A percentile compares a stretch with the other conserved stretches of the same genome.
Evolutionary conservation across 129 eudicot genomes (phyloP).

Genomic region (Escallonia rubra): DNA sequence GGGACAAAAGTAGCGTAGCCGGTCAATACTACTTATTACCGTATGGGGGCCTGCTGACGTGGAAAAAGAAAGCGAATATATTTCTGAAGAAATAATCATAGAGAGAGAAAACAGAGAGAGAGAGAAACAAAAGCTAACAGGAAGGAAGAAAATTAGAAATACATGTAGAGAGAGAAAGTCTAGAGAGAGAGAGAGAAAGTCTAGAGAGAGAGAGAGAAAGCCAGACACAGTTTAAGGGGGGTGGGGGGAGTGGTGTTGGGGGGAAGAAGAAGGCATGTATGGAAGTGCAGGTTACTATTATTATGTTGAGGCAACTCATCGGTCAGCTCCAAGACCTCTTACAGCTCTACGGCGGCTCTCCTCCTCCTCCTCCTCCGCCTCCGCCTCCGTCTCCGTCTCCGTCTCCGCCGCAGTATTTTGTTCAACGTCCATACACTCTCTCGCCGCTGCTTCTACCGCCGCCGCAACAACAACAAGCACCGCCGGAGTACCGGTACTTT

Average conservation of each 20-base stretch:
- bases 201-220: constrained; percentile 17
- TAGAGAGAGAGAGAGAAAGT: constrained; percentile 14
- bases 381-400: too few relatives aligned
- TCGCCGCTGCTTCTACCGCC: constrained; percentile 4
- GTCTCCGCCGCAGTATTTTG: constrained; percentile 24
- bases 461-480: constrained; percentile 8
- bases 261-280: constrained; percentile 15
- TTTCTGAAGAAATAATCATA: background rate
- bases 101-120: constrained; percentile 4
- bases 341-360: constrained; percentile 29
- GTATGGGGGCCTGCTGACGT: constrained; percentile 16
- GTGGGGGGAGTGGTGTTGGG: constrained; percentile 10
- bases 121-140: too few relatives aligned
- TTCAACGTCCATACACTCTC: constrained; percentile 24
- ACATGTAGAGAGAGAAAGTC: constrained; percentile 15
- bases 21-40: constrained; percentile 31
- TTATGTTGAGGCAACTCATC: constrained; percentile 70
- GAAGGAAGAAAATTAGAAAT: background rate
- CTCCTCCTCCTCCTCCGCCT: constrained; percentile 22
- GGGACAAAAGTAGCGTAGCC: constrained; percentile 33
- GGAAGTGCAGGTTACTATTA: constrained; percentile 30
- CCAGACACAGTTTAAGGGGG: constrained; percentile 11
- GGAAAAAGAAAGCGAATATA: constrained; percentile 10
- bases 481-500: constrained; percentile 26
- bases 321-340: constrained; percentile 51